phyloP scores from a whole-genome alignment of 306 rosid genomes.

The Arachis stenosperma region DNA sequence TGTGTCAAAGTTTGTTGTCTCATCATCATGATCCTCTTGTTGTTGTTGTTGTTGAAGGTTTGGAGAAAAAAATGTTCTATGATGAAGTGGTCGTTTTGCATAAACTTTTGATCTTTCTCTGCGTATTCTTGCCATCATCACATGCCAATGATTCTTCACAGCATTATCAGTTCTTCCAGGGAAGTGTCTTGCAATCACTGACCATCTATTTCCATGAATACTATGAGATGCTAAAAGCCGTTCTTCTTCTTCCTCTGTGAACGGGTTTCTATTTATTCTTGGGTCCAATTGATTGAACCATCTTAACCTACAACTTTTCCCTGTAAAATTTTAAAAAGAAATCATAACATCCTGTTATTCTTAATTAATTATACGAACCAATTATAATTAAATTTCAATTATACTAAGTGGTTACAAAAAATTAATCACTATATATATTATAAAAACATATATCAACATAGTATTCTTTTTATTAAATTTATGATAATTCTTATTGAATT shows the following conservation, averaged over 20 bases:
- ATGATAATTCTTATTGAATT: too few relatives aligned
- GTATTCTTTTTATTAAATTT: too few relatives aligned
- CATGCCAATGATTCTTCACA: conserved; percentile 98
- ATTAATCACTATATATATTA: background rate
- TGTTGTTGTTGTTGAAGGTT: background rate
- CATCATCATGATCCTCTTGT: conserved; percentile 16
- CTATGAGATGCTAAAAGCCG: conserved; percentile 74
- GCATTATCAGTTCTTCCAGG: conserved; percentile 97
- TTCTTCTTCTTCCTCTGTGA: conserved; percentile 91
- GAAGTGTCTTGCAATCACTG: conserved; percentile 86
- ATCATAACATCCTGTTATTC: background rate
- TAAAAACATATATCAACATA: too few relatives aligned
- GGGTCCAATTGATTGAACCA: conserved; percentile 98
- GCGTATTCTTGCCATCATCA: conserved; percentile 83
- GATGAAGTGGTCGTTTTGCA: conserved; percentile 46
- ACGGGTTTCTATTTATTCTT: conserved; percentile 80
- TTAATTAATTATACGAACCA: background rate
- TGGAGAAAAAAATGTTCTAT: conserved; percentile 13
- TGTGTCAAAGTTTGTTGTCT: conserved; percentile 18
- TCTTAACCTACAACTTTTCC: conserved; percentile 96
- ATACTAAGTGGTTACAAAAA: too few relatives aligned
- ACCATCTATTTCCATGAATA: conserved; percentile 90
- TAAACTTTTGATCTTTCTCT: conserved; percentile 63
- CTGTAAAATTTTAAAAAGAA: conserved; percentile 33
- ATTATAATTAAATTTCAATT: too few relatives aligned